A percentile compares a stretch with the other conserved stretches of the same genome.
Conservation (phyloP, 495 filamentous ascomycete species). For the Podospora anserina region DNA sequence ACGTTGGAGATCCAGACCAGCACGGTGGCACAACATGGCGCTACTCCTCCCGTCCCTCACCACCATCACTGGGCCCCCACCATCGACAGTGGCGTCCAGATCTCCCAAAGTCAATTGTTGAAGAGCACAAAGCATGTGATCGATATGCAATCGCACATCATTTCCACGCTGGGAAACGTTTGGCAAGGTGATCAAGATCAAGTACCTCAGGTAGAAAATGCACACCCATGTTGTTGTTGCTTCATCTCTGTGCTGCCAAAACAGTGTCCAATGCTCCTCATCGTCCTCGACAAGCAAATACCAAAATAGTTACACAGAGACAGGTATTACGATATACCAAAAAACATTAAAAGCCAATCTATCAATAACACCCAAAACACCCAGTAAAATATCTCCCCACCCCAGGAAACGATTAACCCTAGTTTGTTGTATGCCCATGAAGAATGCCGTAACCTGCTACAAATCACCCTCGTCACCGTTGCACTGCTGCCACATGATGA, state of each 20-base stretch:
- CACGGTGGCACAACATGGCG: background rate
- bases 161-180: background rate
- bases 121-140: background rate
- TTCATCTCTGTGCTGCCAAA: background rate
- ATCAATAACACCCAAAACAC: constrained; percentile 3
- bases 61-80: background rate
- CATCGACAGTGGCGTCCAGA: background rate
- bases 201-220: background rate
- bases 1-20: background rate
- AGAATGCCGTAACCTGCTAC: background rate
- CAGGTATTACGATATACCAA: constrained; percentile 2
- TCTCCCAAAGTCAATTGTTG: background rate
- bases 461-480: constrained; percentile 50
- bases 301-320: background rate
- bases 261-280: background rate
- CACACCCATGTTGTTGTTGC: background rate
- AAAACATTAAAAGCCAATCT: constrained; percentile 1
- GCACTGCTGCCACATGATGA: constrained; percentile 78
- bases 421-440: background rate
- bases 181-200: background rate
- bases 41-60: background rate
- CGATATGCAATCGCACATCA: background rate
- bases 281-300: background rate
- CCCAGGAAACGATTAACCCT: constrained; percentile 1
- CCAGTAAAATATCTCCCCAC: background rate